These are phyloP conservation scores for Telopea speciosissima DNA, from an alignment of 177 flowering plant genomes.

Conservation along the genomic window DNA sequence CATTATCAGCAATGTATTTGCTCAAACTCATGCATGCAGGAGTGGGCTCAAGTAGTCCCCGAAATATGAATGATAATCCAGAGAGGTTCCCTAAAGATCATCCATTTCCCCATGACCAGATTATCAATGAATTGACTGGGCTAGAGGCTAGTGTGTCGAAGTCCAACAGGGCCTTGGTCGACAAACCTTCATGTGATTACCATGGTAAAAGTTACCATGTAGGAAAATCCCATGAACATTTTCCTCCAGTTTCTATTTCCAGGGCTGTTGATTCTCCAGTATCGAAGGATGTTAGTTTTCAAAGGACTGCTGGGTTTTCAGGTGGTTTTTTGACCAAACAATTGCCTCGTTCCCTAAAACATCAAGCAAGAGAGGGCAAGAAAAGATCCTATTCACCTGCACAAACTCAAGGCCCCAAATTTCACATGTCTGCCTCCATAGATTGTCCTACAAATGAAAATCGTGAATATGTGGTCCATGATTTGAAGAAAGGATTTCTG, in stretches of 20 bases:
- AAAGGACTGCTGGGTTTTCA: constrained; percentile 15
- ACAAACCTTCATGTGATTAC: constrained; percentile 22
- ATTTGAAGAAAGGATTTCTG: constrained; percentile 15
- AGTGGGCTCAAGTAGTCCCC: constrained; percentile 22
- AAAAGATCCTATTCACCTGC: constrained; percentile 15
- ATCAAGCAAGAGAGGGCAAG: constrained; percentile 22
- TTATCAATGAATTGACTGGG: constrained; percentile 23
- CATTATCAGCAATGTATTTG: constrained; percentile 66
- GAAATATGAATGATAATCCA: constrained; percentile 16
- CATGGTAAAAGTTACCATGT: constrained; percentile 16
- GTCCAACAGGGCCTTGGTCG: constrained; percentile 8
- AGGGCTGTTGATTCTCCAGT: constrained; percentile 22
- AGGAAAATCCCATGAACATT: constrained; percentile 10
- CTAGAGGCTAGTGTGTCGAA: constrained; percentile 20
- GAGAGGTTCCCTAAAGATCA: constrained; percentile 20
- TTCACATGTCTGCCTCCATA: constrained; percentile 16
- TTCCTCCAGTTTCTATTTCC: constrained; percentile 18
- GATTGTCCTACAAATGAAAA: constrained; percentile 11
- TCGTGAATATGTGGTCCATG: constrained; percentile 18
- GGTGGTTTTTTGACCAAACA: constrained; percentile 10
- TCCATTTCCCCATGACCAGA: constrained; percentile 21
- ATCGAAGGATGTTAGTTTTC: constrained; percentile 15
- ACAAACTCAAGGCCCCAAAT: constrained; percentile 18
- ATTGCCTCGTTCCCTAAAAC: constrained; percentile 11
- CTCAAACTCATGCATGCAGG: constrained; percentile 67